phyloP scores from a whole-genome alignment of 2,329 filamentous ascomycete species.

The Diaporthe destruens region DNA sequence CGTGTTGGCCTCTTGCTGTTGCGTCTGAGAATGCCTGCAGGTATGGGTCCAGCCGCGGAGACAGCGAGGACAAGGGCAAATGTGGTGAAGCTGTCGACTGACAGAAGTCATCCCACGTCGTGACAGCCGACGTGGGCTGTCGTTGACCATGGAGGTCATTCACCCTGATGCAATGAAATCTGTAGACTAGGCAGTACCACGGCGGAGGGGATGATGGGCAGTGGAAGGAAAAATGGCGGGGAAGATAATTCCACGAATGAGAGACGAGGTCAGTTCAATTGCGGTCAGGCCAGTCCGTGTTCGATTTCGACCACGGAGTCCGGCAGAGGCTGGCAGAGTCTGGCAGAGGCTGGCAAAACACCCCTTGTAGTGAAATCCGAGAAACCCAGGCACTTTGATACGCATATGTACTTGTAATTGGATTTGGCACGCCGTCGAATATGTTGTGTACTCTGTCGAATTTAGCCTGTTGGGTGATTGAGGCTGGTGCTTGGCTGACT shows the following conservation, averaged over 20 bases:
- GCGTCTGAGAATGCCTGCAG: background rate
- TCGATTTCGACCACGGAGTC: background rate
- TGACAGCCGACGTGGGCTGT: background rate
- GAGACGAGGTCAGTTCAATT: background rate
- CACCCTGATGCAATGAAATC: background rate
- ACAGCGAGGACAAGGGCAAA: background rate
- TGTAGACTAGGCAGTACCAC: background rate
- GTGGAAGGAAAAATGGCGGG: constrained; percentile 38
- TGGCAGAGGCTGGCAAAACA: background rate
- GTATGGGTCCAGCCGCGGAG: background rate
- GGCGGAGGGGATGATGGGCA: background rate
- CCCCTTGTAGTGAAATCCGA: background rate
- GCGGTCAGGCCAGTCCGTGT: constrained; percentile 3
- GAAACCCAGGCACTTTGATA: background rate
- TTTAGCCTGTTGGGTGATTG: constrained; percentile 32
- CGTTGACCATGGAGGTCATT: background rate
- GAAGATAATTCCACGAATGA: constrained; percentile 39
- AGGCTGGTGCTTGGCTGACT: constrained; percentile 20
- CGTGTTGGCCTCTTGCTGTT: background rate
- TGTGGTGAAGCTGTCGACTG: constrained; percentile 12
- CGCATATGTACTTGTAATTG: background rate
- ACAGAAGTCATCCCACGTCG: constrained; percentile 13
- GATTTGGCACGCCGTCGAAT: background rate
- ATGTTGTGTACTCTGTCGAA: constrained; percentile 16
- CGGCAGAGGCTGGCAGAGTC: background rate